Conservation (phyloP, 164 flowering plant genomes). For the Buxus sempervirens region DNA sequence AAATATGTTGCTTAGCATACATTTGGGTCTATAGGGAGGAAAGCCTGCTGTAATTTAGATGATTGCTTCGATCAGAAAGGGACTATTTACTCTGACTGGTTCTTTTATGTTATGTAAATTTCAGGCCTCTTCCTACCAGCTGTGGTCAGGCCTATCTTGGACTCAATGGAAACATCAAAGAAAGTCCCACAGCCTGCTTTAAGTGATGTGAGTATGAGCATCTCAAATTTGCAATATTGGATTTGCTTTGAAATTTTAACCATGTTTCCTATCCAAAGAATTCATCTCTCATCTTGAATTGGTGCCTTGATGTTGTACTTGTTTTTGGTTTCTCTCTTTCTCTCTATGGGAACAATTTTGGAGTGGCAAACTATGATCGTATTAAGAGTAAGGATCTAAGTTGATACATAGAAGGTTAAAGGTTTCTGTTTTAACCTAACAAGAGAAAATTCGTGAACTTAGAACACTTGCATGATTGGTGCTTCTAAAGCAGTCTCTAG, state of each 20-base stretch:
- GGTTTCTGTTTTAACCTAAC: too few species aligned
- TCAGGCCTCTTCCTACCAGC: constrained; percentile 96
- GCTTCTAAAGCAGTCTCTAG: too few species aligned
- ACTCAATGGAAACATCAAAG: constrained; percentile 69
- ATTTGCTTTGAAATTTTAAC: not conserved
- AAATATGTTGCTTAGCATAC: too few species aligned
- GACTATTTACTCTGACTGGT: not conserved
- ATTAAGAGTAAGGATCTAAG: too few species aligned
- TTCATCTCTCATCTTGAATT: not conserved
- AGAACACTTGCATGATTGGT: too few species aligned
- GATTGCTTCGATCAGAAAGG: not conserved
- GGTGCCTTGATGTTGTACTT: too few species aligned
- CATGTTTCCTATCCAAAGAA: not conserved
- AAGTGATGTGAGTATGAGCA: constrained; percentile 58
- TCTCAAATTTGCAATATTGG: not conserved
- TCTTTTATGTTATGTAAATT: constrained; percentile 8
- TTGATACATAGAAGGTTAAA: too few species aligned
- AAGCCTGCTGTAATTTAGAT: not conserved
- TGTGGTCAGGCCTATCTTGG: constrained; percentile 91
- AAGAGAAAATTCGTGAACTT: too few species aligned
- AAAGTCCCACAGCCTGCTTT: constrained; percentile 70
- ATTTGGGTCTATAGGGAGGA: too few species aligned
- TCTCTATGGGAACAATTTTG: too few species aligned
- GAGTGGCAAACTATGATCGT: too few species aligned
- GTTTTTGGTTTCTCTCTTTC: too few species aligned